Evolutionary conservation across 495 filamentous ascomycete genomes (phyloP).

Genomic region (Neurospora sp.): DNA sequence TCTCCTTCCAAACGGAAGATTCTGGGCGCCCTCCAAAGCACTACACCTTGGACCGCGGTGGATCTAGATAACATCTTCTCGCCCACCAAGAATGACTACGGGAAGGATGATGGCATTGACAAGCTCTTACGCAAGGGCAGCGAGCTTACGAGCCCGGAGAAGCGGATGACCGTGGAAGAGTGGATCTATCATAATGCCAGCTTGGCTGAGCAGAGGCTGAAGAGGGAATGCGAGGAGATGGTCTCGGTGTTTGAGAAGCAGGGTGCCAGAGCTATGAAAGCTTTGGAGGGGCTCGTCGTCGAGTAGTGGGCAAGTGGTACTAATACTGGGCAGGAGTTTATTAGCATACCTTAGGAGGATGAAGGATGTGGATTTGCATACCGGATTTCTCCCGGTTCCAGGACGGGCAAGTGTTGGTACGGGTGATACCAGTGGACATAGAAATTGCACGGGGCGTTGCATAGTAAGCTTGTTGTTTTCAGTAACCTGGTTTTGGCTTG

Average conservation of each 20-base stretch:
- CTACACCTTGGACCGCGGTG: constrained; percentile 57
- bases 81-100: constrained; percentile 37
- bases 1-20: constrained; percentile 60
- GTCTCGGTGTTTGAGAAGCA: constrained; percentile 74
- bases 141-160: constrained; percentile 66
- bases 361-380: not conserved
- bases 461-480: not conserved
- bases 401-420: not conserved
- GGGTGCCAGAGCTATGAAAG: constrained; percentile 63
- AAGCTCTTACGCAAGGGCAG: constrained; percentile 37
- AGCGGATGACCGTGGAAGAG: constrained; percentile 83
- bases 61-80: constrained; percentile 59
- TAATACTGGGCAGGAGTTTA: not conserved
- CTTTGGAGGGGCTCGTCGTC: constrained; percentile 60
- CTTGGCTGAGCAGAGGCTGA: constrained; percentile 67
- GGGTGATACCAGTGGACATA: not conserved
- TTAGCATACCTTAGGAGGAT: not conserved
- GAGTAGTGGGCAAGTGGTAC: constrained; percentile 15
- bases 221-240: constrained; percentile 68
- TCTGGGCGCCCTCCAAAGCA: constrained; percentile 47
- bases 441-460: not conserved
- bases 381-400: not conserved
- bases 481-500: not conserved
- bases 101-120: constrained; percentile 37
- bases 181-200: constrained; percentile 80